A percentile compares a stretch with the other conserved stretches of the same genome.
These are phyloP conservation scores for Trichoderma pleuroti DNA, from an alignment of 2,329 filamentous ascomycete species.

Conservation along the genomic window DNA sequence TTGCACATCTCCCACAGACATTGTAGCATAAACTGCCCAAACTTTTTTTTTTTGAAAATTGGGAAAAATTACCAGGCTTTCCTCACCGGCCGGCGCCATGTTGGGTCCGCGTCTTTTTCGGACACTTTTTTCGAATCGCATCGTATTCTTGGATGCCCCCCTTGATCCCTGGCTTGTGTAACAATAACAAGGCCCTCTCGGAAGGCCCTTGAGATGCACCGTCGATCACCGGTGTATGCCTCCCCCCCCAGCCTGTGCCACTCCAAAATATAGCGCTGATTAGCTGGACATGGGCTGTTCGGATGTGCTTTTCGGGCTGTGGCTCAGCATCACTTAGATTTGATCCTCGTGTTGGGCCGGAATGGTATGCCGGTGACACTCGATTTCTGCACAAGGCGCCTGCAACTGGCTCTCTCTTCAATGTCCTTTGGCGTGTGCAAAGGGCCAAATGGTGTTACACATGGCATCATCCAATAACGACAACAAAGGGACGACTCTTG, in stretches of 20 bases:
- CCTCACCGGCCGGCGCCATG: constrained; percentile 10
- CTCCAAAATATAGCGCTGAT: not conserved
- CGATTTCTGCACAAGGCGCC: not conserved
- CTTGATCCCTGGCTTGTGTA: not conserved
- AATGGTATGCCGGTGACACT: not conserved
- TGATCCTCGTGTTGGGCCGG: constrained; percentile 7
- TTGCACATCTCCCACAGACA: not conserved
- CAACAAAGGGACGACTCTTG: not conserved
- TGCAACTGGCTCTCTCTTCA: not conserved
- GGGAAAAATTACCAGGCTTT: constrained; percentile 2
- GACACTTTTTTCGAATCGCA: not conserved
- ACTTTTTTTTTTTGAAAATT: not conserved
- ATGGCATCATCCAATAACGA: not conserved
- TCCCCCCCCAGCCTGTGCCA: not conserved
- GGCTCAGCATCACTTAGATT: not conserved
- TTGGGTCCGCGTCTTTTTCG: not conserved
- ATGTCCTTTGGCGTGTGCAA: not conserved
- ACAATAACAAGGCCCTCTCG: not conserved
- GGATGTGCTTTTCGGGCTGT: not conserved
- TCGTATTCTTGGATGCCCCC: not conserved
- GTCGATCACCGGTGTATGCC: not conserved
- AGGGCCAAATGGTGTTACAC: not conserved
- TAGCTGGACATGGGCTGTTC: not conserved
- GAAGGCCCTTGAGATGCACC: not conserved
- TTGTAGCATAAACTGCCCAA: not conserved